Percentiles rank a stretch among this genome's conserved stretches.
phyloP scores from a whole-genome alignment of 495 filamentous ascomycete species.

The Niebla homalea region DNA sequence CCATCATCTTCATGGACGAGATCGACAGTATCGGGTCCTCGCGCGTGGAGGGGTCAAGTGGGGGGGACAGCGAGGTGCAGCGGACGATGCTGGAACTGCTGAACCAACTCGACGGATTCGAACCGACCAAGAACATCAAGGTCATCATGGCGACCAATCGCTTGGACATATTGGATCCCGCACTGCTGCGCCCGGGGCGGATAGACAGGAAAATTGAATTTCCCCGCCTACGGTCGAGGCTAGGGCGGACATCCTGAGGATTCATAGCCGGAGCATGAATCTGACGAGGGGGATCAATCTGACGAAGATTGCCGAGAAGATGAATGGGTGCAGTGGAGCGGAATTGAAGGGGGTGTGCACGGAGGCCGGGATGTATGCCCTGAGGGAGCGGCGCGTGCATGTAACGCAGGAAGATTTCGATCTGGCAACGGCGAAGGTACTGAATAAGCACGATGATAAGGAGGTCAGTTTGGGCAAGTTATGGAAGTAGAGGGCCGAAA shows the following conservation, averaged over 20 bases:
- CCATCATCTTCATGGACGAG: conserved; percentile 99
- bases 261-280: conserved; percentile 96
- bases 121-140: conserved; percentile 99
- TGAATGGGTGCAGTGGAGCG: conserved; percentile 96
- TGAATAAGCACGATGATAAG: conserved; percentile 99
- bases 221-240: conserved; percentile 96
- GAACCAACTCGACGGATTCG: conserved; percentile 97
- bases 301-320: conserved; percentile 97
- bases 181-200: conserved; percentile 80
- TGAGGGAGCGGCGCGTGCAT: conserved; percentile 88
- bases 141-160: conserved; percentile 99
- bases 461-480: conserved; percentile 79
- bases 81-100: conserved; percentile 97
- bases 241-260: conserved; percentile 91
- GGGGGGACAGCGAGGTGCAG: conserved; percentile 97
- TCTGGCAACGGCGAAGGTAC: conserved; percentile 94
- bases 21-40: conserved; percentile 98
- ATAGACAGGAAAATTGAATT: conserved; percentile 99
- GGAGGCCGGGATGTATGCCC: conserved; percentile 93
- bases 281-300: conserved; percentile 94
- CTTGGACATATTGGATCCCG: conserved; percentile 92
- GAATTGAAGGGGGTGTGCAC: conserved; percentile 97
- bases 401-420: conserved; percentile 99
- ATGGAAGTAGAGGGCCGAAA: conserved; percentile 56
- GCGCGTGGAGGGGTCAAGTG: conserved; percentile 86